phyloP scores from a whole-genome alignment of 2,329 filamentous ascomycete genomes.

The Pleoardoris graminearum region DNA sequence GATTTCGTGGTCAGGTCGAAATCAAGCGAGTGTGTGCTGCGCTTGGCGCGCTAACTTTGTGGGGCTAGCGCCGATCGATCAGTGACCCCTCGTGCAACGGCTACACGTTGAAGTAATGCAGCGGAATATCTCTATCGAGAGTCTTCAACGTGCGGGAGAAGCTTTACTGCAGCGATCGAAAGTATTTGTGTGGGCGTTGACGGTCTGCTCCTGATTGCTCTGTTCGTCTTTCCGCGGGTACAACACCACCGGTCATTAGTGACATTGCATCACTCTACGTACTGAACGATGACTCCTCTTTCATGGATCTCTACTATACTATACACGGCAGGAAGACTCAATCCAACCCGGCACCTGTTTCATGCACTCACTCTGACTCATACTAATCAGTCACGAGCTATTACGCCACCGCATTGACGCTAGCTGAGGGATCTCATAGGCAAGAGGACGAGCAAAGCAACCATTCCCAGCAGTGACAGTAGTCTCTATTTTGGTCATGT shows the following conservation, averaged over 20 bases:
- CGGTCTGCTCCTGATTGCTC: too few species aligned
- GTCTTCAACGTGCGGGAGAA: too few species aligned
- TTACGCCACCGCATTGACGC: not conserved
- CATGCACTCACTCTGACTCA: constrained; percentile 1
- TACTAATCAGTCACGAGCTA: not conserved
- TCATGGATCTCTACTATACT: not conserved
- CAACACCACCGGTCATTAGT: not conserved
- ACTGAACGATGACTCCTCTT: not conserved
- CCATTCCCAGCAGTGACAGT: too few species aligned
- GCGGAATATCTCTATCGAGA: too few species aligned
- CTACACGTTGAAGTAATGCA: not conserved
- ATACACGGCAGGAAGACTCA: not conserved
- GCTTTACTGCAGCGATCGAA: too few species aligned
- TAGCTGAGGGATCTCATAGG: not conserved
- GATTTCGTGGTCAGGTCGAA: constrained; percentile 5
- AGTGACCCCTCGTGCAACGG: not conserved
- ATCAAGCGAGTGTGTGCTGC: constrained; percentile 8
- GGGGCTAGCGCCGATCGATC: not conserved
- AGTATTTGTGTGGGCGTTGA: too few species aligned
- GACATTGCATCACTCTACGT: not conserved
- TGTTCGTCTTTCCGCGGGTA: not conserved
- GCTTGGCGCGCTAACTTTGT: not conserved
- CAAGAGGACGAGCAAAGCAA: not conserved
- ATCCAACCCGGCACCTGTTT: not conserved
- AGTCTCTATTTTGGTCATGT: too few species aligned